phyloP scores from a whole-genome alignment of 2,329 filamentous ascomycete species.

The Anthostomella pinea region DNA sequence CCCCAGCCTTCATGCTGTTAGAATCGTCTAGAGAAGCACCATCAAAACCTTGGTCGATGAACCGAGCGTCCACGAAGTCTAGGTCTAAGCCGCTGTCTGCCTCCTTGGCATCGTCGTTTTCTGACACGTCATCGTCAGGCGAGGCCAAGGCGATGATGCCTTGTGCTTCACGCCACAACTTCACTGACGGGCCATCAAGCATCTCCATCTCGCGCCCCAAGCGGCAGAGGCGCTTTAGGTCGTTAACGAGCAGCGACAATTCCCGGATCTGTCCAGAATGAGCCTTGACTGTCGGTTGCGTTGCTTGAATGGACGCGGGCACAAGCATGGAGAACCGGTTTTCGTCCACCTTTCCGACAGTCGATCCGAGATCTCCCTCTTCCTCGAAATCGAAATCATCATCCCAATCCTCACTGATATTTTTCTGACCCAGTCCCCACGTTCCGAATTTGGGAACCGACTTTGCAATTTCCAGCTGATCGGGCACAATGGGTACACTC shows the following conservation, averaged over 20 bases:
- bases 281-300: slow-evolving; percentile 76
- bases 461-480: slow-evolving; percentile 54
- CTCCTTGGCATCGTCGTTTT: slow-evolving; percentile 22
- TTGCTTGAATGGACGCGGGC: slow-evolving; percentile 74
- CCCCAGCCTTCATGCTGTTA: slow-evolving; percentile 37
- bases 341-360: slow-evolving; percentile 36
- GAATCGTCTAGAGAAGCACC: slow-evolving; percentile 41
- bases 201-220: slow-evolving; percentile 68
- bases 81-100: slow-evolving; percentile 41
- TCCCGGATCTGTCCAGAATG: slow-evolving; percentile 83
- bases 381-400: slow-evolving; percentile 77
- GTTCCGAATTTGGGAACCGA: slow-evolving; percentile 73
- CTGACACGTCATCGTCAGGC: slow-evolving; percentile 54
- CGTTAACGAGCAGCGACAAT: slow-evolving; percentile 76
- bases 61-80: slow-evolving; percentile 41
- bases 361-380: slow-evolving; percentile 36
- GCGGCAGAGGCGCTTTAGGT: slow-evolving; percentile 73
- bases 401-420: slow-evolving; percentile 83
- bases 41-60: slow-evolving; percentile 48
- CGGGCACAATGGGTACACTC: slow-evolving; percentile 72
- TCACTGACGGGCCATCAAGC: slow-evolving; percentile 54
- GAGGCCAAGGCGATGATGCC: slow-evolving; percentile 84
- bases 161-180: slow-evolving; percentile 77
- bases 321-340: slow-evolving; percentile 61
- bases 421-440: slow-evolving; percentile 77